Evolutionary conservation across 345 rosid genomes (phyloP), one percentile per base, ranked within the genome.

Genomic region (Bruguiera parviflora): DNA sequence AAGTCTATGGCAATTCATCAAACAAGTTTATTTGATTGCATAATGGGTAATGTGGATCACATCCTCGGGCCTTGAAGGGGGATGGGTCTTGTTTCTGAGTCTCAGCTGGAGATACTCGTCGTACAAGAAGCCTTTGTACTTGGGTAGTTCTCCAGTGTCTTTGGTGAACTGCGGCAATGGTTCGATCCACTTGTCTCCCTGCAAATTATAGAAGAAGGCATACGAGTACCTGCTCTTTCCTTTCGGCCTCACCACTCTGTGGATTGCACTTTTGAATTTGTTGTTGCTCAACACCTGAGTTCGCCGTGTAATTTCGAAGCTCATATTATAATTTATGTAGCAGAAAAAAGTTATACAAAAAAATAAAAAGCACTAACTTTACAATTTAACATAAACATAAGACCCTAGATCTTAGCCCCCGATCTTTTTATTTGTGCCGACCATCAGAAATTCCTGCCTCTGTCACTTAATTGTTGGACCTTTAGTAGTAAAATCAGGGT

Each of bases 201-300:
- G 76, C 79, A 82, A 62, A 68, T 77, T 82, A 52, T 80, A 76
- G 76, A 84, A 85, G 85, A 84, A 84, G 16, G 81, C 85, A 61
- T 73, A 80, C 15, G 89, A 85, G 64, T 73, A 22, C 10, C 92
- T 66, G 63, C 78, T 75, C 52, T 43, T 74, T 20, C 73, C 84
- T 62, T 52, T 20, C 0, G 82, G 70, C 53, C 87, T 81, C 79
- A 85, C 75, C 71, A 87, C 89, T 21, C 85, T 71, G 71, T 83
- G 87, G 1, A 80, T 82, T 49, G 84, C 82, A 63, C 89, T 87
- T 72, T 76, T 82, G 78, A 85, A 81, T 55, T 79, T 84, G 25
- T 85, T 77, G 81, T 85, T 87, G 81, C 85, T 87, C 78, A 78
- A 39, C 31, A 84, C 86, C 86, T 87, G 65, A 1, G 13, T 29